A percentile compares a stretch with the other conserved stretches of the same genome.
Evolutionary conservation across 441 rosid genomes (phyloP).

Genomic region (Melastoma candidum): DNA sequence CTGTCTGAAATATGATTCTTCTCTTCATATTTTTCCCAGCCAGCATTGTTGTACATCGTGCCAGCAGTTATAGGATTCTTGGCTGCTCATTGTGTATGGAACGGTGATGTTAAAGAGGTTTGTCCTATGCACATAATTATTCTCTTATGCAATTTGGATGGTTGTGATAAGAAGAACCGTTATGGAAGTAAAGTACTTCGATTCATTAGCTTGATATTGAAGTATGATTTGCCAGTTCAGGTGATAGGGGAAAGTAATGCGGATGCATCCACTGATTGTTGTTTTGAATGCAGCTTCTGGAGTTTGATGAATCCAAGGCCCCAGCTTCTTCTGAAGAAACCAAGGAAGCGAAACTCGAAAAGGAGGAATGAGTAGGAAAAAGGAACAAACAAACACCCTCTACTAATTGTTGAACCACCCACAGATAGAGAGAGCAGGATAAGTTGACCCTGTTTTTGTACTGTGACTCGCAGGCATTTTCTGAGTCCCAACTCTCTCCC

Average conservation of each 20-base stretch:
- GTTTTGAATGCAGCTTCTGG: conserved; percentile 61
- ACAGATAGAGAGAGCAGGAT: no score
- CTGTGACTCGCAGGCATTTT: no score
- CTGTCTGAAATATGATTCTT: background rate
- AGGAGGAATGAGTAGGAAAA: conserved; percentile 21
- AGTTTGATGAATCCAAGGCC: conserved; percentile 73
- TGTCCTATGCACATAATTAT: conserved; percentile 12
- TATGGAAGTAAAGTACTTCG: no score
- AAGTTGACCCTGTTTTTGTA: no score
- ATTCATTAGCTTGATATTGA: no score
- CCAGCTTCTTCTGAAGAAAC: conserved; percentile 31
- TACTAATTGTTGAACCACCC: no score
- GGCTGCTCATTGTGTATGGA: conserved; percentile 80
- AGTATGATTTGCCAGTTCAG: no score
- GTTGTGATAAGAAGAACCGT: no score
- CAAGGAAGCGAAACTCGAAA: conserved; percentile 31
- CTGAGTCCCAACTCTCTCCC: no score
- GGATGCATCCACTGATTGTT: background rate
- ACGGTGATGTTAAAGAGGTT: conserved; percentile 87
- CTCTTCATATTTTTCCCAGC: conserved; percentile 37
- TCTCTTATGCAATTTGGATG: no score
- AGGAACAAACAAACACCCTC: no score
- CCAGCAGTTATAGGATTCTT: conserved; percentile 91
- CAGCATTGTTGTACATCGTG: conserved; percentile 89
- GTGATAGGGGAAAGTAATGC: background rate